Base-by-base conservation (phyloP, 805 yeast species). In the Hanseniaspora pseudoguilliermondii region DNA sequence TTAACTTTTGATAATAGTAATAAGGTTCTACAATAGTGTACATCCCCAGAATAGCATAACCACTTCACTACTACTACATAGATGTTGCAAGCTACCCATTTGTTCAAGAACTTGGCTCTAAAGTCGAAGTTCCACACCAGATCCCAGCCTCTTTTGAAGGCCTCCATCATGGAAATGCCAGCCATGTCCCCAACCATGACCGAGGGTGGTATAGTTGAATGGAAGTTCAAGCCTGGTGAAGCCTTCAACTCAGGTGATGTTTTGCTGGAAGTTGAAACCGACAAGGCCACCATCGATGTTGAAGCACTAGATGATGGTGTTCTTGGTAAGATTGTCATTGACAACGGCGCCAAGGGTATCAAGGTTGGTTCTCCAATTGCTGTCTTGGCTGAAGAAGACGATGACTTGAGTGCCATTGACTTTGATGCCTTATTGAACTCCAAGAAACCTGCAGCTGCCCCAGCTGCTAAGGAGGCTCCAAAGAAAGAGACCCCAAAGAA, bases 141-240 rank as follows among this genome's bases (percentile, higher is more conserved):
- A 51, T 13, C 48, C 25, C 27, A 25, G 6, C 49, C 49, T 10
- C 38, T 52, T 13, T 29, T 52, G 29, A 64, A 65, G 53, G 73
- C 72, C 13, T 64, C 67, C 54, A 66, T 79, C 61, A 88, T 87
- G 72, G 82, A 75, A 54, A 91, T 91, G 97, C 98, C 98, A 4
- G 97, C 98, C 27, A 87, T 91, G 96, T 90, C 97, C 5, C 98
- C 98, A 44, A 91, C 98, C 7, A 91, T 91, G 98, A 88, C 89
- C 34, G 86, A 83, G 66, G 98, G 98, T 42, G 96, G 95, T 6
- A 78, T 91, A 60, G 86, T 88, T 13, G 76, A 81, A 55, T 91
- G 98, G 98, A 86, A 87, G 67, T 75, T 82, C 64, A 82, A 89
- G 68, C 83, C 77, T 50, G 87, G 87, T 32, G 93, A 86, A 4